These are phyloP conservation scores for Aureobasidium sp. DNA, from an alignment of 2,329 filamentous ascomycete species.

Conservation along the genomic window DNA sequence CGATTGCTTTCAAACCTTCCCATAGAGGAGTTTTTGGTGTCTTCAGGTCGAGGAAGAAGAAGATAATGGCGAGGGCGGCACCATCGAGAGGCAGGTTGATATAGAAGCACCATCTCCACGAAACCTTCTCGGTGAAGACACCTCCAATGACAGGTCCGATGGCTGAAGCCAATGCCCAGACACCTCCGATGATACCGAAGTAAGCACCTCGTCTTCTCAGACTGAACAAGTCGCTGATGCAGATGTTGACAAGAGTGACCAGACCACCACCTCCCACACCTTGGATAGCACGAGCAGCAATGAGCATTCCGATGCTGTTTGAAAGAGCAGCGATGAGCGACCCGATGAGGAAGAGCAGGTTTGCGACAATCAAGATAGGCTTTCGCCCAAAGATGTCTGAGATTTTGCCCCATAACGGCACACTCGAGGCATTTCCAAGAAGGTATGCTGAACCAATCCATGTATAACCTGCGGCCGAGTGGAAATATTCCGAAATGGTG, in stretches of 20 bases:
- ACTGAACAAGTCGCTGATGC: conserved; percentile 57
- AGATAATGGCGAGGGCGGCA: conserved; percentile 50
- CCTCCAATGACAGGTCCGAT: conserved; percentile 64
- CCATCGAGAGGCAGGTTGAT: conserved; percentile 54
- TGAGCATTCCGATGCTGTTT: conserved; percentile 54
- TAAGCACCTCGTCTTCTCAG: conserved; percentile 51
- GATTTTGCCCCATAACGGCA: conserved; percentile 56
- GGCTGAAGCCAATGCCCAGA: conserved; percentile 59
- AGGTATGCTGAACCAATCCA: conserved; percentile 50
- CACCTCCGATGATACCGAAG: conserved; percentile 58
- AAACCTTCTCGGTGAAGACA: conserved; percentile 50
- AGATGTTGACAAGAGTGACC: conserved; percentile 57
- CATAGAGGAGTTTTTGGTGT: conserved; percentile 57
- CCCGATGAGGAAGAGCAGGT: conserved; percentile 55
- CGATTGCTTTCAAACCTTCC: conserved; percentile 57
- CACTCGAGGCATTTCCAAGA: conserved; percentile 43
- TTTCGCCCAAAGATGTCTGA: conserved; percentile 64
- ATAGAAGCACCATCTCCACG: conserved; percentile 42
- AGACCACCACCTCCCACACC: conserved; percentile 58
- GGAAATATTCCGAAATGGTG: conserved; percentile 50
- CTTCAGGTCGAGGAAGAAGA: conserved; percentile 60
- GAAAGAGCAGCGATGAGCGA: conserved; percentile 54
- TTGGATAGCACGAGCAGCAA: conserved; percentile 55
- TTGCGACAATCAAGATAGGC: conserved; percentile 53
- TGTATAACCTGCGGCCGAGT: conserved; percentile 44